Evolutionary conservation across 345 rosid species (phyloP).

Genomic region (Syzygium aqueum): DNA sequence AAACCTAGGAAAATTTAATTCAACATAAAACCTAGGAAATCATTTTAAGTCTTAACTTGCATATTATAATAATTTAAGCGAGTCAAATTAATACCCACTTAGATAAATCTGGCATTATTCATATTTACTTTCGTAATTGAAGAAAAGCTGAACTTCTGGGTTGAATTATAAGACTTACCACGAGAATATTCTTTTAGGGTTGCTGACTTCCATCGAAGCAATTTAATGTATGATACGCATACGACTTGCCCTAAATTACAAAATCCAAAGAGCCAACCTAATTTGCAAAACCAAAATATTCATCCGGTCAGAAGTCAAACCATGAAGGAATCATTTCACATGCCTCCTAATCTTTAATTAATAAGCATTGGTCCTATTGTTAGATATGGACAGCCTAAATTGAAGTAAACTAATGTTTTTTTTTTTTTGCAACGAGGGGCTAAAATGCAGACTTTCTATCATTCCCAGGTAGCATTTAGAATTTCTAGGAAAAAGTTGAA

Average conservation of each 20-base stretch:
- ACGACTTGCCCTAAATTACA: background rate
- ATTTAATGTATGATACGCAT: background rate
- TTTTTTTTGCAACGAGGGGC: background rate
- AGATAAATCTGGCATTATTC: background rate
- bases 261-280: background rate
- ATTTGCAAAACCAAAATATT: background rate
- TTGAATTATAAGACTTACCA: background rate
- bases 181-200: background rate
- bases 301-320: background rate
- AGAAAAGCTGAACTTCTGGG: background rate
- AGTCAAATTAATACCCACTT: background rate
- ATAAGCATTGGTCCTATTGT: background rate
- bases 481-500: background rate
- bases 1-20: background rate
- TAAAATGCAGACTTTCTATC: background rate
- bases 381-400: background rate
- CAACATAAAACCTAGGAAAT: background rate
- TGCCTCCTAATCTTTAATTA: background rate
- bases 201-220: background rate
- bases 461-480: background rate
- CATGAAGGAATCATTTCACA: background rate
- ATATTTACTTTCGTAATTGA: background rate
- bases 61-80: background rate
- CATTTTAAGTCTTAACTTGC: background rate
- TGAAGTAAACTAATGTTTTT: background rate